Percentiles rank a stretch among this genome's conserved stretches.
These are phyloP conservation scores for Aspergillus novofumigatus DNA, from an alignment of 2,329 filamentous ascomycete genomes.

Conservation along the genomic window DNA sequence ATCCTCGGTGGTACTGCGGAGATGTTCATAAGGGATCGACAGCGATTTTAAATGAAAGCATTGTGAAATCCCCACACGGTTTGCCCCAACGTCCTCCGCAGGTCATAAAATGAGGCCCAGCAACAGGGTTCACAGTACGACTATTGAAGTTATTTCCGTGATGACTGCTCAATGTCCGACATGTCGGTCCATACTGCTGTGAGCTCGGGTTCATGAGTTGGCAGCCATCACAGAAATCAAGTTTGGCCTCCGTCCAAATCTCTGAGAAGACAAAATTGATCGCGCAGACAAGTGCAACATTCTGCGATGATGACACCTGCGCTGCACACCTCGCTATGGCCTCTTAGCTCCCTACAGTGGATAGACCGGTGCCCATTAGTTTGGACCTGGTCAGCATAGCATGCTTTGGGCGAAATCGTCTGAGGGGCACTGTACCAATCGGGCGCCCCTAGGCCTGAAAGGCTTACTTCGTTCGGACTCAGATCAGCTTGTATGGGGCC, in stretches of 20 bases:
- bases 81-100: neutral
- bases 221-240: neutral
- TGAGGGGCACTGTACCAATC: neutral
- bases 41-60: neutral
- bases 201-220: neutral
- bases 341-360: neutral
- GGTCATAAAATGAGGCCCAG: too few relatives aligned
- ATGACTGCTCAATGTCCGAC: neutral
- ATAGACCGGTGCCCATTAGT: neutral
- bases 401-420: neutral
- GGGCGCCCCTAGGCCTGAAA: neutral
- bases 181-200: neutral
- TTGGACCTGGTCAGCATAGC: neutral
- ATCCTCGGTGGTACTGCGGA: neutral
- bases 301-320: neutral
- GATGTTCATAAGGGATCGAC: neutral
- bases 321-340: neutral
- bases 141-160: neutral
- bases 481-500: neutral
- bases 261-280: neutral
- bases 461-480: constrained; percentile 4
- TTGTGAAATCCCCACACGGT: neutral
- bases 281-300: neutral
- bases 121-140: neutral
- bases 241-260: neutral